Evolutionary conservation across 169 alveolate genomes (phyloP), one percentile per base, ranked within the genome.

Genomic region (Cryptosporidium sp.): DNA sequence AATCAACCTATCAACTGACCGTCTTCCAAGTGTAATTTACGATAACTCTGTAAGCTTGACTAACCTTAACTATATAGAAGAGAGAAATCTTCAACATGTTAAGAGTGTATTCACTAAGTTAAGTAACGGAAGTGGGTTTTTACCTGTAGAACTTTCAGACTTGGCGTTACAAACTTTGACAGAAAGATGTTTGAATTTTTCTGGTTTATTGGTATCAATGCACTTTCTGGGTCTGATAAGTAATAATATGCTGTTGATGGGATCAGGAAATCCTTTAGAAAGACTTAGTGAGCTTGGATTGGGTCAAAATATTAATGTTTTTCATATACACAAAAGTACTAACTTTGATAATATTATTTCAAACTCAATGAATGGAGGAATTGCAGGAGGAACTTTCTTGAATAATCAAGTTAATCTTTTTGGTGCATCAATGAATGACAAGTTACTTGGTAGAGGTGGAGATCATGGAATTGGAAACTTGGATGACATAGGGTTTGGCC

Each of bases 91-190:
- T 52, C 65, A 65, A 48, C 87, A 85, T 55, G 71, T 71, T 1
- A 69, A 85, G n/a, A 61, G 73, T 23, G 86, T 92, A 14, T 92
- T 92, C 48, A 75, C 91, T 35, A 92, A 92, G 51, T 58, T 92
- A 31, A 86, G 93, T 33, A 91, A 91, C 55, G 74, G 59, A 21
- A 75, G 93, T 8, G 93, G 93, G 2, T 92, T 92, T 67, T 68
- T 92, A 31, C 93, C 94, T 0, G 87, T 92, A 3, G 93, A 91
- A 29, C 45, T 92, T 9, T 91, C 91, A 31, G 94, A 92, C 37
- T 92, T 91, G 69, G 94, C 94, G 1, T 50, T 92, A 59, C 91
- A 71, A 50, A 71, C 92, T 31, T 58, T 92, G 16, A 92, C 94
- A 12, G 94, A 92, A 51, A 89, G 86, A 33, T 84, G 93, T 37